Base-by-base conservation (phyloP, 768 basidiomycete genomes). In the Cyclocybe cylindracea region DNA sequence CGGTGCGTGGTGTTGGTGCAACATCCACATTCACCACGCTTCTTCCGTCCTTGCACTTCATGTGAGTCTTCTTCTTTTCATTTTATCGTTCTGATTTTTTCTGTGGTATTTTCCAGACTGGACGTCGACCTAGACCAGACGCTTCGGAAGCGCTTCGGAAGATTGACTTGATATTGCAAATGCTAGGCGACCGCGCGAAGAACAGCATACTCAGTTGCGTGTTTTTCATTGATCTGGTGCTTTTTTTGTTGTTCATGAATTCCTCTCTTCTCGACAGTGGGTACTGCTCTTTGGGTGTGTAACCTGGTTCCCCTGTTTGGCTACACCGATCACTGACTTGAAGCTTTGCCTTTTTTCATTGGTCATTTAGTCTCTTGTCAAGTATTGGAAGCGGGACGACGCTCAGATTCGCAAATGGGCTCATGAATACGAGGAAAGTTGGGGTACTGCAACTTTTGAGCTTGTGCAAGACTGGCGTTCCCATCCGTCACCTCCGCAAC, bases 1-100 rank as follows among this genome's bases (percentile, higher is more conserved):
- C 29, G 87, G 89, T 41, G 87, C 88, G 8, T 92, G 90, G 91
- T 88, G 85, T 59, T 93, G 82, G 70, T 87, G 82, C 57, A 76
- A 77, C 63, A 86, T 90, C 75, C 89, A 93, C 65, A 74, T 83
- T 40, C 72, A 86, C 55, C 81, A 91, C 58, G 86, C 86, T 38
- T 86, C 85, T 52, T 84, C 83, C 59, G 70, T 78, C 32, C 74
- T 91, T 48, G 84, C 82, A 14, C 63, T 24, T 24, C 24, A 24
- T 24, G 24, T 91, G 36, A 78, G 80, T 58, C 75, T 50, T 50
- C 50, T 58, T 50, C 41, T 51, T 46, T 48, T 34, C 7, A 36
- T 44, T 50, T 51, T 24, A 24, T 24, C 47, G 46, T 45, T 42
- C 42, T 39, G 43, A 39, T 44, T 46, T 36, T 35, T 48, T 43